Conservation (phyloP, 148 eudicot genomes). For the Spergularia bocconei region DNA sequence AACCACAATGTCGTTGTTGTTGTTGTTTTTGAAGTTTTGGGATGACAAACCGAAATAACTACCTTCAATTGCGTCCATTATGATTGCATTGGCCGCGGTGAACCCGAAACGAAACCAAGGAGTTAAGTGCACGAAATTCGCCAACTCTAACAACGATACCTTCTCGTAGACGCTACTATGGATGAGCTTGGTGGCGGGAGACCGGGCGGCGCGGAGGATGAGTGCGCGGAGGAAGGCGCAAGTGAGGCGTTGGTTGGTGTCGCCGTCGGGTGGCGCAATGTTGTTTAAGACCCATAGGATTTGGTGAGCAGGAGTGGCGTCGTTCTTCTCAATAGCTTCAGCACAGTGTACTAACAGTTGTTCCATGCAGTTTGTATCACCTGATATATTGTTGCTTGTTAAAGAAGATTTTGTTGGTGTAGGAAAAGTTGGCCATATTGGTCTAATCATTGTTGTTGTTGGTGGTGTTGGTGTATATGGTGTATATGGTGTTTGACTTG, state of each 20-base stretch:
- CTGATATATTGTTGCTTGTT: slow-evolving; percentile 17
- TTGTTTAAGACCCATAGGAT: slow-evolving; percentile 92
- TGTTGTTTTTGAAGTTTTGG: too few relatives aligned
- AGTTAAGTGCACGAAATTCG: slow-evolving; percentile 76
- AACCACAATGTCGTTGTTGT: slow-evolving; percentile 25
- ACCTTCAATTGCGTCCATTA: slow-evolving; percentile 53
- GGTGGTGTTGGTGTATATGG: background rate
- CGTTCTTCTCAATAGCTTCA: slow-evolving; percentile 70
- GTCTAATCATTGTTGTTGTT: background rate
- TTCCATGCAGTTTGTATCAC: slow-evolving; percentile 80
- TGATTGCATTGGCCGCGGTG: slow-evolving; percentile 76
- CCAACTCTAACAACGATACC: slow-evolving; percentile 66
- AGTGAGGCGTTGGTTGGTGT: slow-evolving; percentile 77
- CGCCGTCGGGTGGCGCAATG: slow-evolving; percentile 73
- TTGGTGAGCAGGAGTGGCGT: slow-evolving; percentile 81
- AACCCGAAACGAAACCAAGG: slow-evolving; percentile 95
- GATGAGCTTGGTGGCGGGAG: slow-evolving; percentile 43
- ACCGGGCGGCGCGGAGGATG: slow-evolving; percentile 52
- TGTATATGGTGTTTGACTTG: background rate
- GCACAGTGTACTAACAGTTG: slow-evolving; percentile 87
- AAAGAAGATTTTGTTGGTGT: slow-evolving; percentile 4
- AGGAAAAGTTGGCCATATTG: slow-evolving; percentile 40
- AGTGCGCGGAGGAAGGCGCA: slow-evolving; percentile 85
- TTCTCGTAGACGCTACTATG: slow-evolving; percentile 32
- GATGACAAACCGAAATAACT: too few relatives aligned